Percentiles rank a stretch among this genome's conserved stretches.
Evolutionary conservation across 768 basidiomycete genomes (phyloP).

Genomic region (Leccinum boreale): DNA sequence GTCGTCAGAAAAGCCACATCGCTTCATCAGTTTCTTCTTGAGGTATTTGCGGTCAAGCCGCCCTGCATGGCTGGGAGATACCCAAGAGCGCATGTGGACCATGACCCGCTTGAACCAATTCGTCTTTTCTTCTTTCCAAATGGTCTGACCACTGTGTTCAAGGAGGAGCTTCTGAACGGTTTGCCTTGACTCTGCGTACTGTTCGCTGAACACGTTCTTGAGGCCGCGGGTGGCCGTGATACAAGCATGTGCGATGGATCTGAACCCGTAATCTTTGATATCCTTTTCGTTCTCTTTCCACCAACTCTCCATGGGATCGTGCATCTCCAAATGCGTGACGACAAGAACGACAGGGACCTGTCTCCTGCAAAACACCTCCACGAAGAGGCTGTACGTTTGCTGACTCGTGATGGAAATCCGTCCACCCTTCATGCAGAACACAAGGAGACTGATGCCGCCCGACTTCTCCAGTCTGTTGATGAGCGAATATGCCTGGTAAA

Average conservation of each 20-base stretch:
- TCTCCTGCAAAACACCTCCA: conserved; percentile 36
- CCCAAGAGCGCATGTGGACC: conserved; percentile 25
- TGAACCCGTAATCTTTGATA: conserved; percentile 34
- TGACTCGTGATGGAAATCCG: conserved; percentile 23
- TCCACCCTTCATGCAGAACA: conserved; percentile 31
- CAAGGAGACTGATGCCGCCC: conserved; percentile 27
- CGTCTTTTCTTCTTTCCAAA: conserved; percentile 26
- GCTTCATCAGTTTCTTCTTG: conserved; percentile 21
- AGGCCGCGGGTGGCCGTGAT: conserved; percentile 34
- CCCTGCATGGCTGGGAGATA: conserved; percentile 15
- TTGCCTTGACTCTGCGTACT: conserved; percentile 33
- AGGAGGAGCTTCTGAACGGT: conserved; percentile 21
- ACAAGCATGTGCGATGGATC: conserved; percentile 37
- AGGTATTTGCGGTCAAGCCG: conserved; percentile 10
- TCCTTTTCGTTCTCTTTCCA: conserved; percentile 35
- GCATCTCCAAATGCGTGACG: conserved; percentile 35
- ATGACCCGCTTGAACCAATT: conserved; percentile 24
- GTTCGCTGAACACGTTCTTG: conserved; percentile 20
- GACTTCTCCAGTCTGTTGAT: conserved; percentile 29
- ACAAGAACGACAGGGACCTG: conserved; percentile 31
- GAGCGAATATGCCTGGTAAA: conserved; percentile 32
- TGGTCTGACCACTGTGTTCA: conserved; percentile 9
- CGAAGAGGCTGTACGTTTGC: conserved; percentile 34
- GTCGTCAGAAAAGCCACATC: conserved; percentile 20
- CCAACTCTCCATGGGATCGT: conserved; percentile 36